These are phyloP conservation scores for Paraconiothyrium sp. DNA, from an alignment of 2,329 filamentous ascomycete species.

Conservation along the genomic window DNA sequence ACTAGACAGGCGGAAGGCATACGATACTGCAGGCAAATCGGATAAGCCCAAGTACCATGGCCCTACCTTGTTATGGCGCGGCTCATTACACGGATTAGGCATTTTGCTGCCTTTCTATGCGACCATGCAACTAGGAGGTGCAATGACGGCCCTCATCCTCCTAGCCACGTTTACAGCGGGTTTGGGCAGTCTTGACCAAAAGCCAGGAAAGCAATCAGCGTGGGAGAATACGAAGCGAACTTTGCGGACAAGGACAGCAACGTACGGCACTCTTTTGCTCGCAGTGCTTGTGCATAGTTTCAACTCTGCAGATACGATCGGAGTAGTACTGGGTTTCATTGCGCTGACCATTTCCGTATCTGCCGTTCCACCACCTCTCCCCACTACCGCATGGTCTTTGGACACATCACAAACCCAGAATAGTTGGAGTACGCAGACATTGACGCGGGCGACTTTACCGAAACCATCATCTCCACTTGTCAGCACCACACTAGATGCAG, in stretches of 20 bases:
- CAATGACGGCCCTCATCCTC: conserved; percentile 62
- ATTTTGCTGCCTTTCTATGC: conserved; percentile 66
- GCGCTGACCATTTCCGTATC: conserved; percentile 58
- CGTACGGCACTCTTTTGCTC: conserved; percentile 47
- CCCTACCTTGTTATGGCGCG: conserved; percentile 27
- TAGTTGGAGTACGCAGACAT: conserved; percentile 33
- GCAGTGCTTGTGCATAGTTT: conserved; percentile 44
- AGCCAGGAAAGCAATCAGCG: conserved; percentile 42
- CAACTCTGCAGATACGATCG: conserved; percentile 27
- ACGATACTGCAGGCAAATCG: conserved; percentile 28
- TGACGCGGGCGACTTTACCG: conserved; percentile 38
- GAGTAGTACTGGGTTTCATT: conserved; percentile 57
- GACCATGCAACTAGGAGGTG: conserved; percentile 63
- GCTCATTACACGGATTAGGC: conserved; percentile 50
- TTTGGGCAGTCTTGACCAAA: conserved; percentile 47
- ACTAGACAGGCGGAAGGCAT: conserved; percentile 48
- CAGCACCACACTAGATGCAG: conserved; percentile 49
- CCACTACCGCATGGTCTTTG: conserved; percentile 44
- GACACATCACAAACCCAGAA: conserved; percentile 35
- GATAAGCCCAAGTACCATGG: conserved; percentile 18
- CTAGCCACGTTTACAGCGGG: conserved; percentile 59
- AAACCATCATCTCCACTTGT: conserved; percentile 48
- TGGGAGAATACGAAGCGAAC: conserved; percentile 47
- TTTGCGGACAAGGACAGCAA: conserved; percentile 48
- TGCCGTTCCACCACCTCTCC: conserved; percentile 60